Percentiles rank a stretch among this genome's conserved stretches.
Evolutionary conservation across 1,139 yeast species (phyloP).

Genomic region (Chernovozyma aurita): DNA sequence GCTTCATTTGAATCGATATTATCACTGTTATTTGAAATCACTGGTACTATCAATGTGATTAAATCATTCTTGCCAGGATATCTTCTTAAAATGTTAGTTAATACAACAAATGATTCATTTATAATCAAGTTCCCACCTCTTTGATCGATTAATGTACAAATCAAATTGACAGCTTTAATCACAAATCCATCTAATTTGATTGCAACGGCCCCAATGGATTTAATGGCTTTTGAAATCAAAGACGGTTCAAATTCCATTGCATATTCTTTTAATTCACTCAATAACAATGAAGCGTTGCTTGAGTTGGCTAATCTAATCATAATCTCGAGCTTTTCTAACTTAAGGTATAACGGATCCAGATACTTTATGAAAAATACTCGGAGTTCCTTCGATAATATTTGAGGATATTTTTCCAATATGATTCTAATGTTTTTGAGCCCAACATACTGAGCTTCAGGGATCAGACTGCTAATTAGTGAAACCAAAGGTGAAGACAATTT

Average conservation of each 20-base stretch:
- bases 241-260: constrained; percentile 93
- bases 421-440: constrained; percentile 90
- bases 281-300: constrained; percentile 60
- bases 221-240: constrained; percentile 76
- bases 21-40: constrained; percentile 56
- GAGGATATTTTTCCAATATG: constrained; percentile 84
- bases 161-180: constrained; percentile 68
- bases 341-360: constrained; percentile 90
- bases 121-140: constrained; percentile 70
- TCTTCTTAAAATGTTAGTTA: constrained; percentile 76
- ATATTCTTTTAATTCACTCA: constrained; percentile 87
- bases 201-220: constrained; percentile 86
- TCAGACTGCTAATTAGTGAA: constrained; percentile 75
- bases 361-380: constrained; percentile 91
- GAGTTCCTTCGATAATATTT: constrained; percentile 70
- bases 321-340: constrained; percentile 88
- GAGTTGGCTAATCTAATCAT: constrained; percentile 79
- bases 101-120: constrained; percentile 74
- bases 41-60: constrained; percentile 65
- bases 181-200: constrained; percentile 64
- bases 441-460: constrained; percentile 94
- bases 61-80: constrained; percentile 61
- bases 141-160: constrained; percentile 71
- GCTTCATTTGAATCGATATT: constrained; percentile 57
- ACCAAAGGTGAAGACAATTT: constrained; percentile 91